A percentile compares a stretch with the other conserved stretches of the same genome.
phyloP scores from a whole-genome alignment of 768 basidiomycete genomes.

The Hypholoma sublateritium region DNA sequence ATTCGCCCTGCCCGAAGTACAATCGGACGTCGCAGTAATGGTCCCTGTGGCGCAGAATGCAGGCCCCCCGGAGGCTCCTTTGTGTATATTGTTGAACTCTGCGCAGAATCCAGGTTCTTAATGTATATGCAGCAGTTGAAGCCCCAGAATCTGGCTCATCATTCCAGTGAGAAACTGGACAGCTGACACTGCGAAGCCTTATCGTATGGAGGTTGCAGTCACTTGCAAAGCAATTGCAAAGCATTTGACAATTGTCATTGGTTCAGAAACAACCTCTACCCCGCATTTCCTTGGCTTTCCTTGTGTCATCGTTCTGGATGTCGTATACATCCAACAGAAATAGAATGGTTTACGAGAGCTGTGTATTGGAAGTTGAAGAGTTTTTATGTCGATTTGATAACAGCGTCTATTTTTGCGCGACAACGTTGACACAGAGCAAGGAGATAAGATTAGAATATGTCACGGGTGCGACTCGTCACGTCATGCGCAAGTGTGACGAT shows the following conservation, averaged over 20 bases:
- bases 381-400: too few species aligned
- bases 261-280: too few species aligned
- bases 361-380: background rate
- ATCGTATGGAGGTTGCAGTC: too few species aligned
- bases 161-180: background rate
- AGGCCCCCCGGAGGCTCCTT: background rate
- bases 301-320: background rate
- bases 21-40: too few species aligned
- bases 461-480: conserved; percentile 11
- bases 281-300: too few species aligned
- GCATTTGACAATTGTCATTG: too few species aligned
- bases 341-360: conserved; percentile 4
- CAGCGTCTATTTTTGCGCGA: too few species aligned
- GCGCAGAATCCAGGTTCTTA: background rate
- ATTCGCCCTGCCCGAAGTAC: conserved; percentile 1
- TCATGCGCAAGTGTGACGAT: conserved; percentile 2
- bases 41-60: conserved; percentile 6
- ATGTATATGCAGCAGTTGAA: background rate
- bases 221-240: too few species aligned
- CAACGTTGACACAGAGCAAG: background rate
- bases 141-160: background rate
- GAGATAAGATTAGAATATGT: conserved; percentile 10
- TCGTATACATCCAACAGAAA: conserved; percentile 1
- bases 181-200: background rate
- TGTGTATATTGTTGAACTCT: background rate